Conservation (phyloP, 2,329 filamentous ascomycete genomes). For the Trichoderma sp. region DNA sequence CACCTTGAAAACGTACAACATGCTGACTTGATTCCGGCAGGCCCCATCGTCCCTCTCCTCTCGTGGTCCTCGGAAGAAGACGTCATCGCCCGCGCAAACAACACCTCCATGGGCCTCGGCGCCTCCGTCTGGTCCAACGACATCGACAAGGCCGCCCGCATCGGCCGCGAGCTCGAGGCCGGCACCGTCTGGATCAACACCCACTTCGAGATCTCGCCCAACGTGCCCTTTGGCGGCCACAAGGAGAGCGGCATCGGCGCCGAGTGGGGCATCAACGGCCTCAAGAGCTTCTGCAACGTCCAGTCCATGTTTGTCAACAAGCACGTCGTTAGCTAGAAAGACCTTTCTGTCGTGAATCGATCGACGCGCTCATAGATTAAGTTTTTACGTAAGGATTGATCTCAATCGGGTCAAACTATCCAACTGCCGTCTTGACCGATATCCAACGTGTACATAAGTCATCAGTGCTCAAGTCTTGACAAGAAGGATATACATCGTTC, state of each 20-base stretch:
- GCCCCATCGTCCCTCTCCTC: conserved; percentile 40
- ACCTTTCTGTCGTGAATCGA: too few species aligned
- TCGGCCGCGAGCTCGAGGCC: conserved; percentile 56
- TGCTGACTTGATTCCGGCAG: neutral
- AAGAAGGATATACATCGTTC: conserved; percentile 7
- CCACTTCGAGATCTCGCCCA: conserved; percentile 57
- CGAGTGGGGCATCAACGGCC: conserved; percentile 16
- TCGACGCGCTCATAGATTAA: neutral
- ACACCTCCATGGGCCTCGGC: conserved; percentile 59
- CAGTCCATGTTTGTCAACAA: conserved; percentile 18
- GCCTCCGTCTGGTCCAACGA: conserved; percentile 61
- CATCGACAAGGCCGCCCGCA: conserved; percentile 46
- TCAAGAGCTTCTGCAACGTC: conserved; percentile 23
- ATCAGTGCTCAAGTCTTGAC: neutral
- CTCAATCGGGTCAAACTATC: neutral
- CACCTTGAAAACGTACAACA: neutral
- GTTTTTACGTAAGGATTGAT: neutral
- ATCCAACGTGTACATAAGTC: neutral
- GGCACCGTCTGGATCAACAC: conserved; percentile 52
- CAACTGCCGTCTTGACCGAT: neutral
- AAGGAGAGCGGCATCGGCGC: conserved; percentile 66
- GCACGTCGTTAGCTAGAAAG: neutral
- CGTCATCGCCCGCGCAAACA: conserved; percentile 41
- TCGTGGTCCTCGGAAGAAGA: conserved; percentile 41
- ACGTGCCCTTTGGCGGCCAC: conserved; percentile 65